A percentile compares a stretch with the other conserved stretches of the same genome.
These are phyloP conservation scores for Candida adriatica DNA, from an alignment of 805 yeast genomes.

Conservation along the genomic window DNA sequence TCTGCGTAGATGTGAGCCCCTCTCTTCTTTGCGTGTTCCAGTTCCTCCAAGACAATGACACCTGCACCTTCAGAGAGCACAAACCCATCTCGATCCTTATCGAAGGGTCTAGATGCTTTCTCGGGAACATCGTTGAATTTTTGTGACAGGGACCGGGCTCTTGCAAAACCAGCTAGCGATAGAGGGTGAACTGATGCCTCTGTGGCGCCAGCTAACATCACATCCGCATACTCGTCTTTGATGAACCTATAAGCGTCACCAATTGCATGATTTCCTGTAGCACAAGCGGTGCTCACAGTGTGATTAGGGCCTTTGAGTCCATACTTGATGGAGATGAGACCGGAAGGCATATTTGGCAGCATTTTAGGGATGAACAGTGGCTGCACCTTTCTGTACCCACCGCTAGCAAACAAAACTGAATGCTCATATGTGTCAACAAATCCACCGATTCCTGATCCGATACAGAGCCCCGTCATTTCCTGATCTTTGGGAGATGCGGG, in stretches of 20 bases:
- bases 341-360: constrained; percentile 90
- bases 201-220: constrained; percentile 91
- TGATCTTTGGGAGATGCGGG: constrained; percentile 31
- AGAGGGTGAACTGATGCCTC: constrained; percentile 85
- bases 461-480: constrained; percentile 59
- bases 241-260: constrained; percentile 90
- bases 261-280: constrained; percentile 89
- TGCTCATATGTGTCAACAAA: constrained; percentile 66
- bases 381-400: constrained; percentile 64
- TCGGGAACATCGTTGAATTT: constrained; percentile 54
- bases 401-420: constrained; percentile 39
- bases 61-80: constrained; percentile 95
- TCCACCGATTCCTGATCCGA: constrained; percentile 93
- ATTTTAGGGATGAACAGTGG: constrained; percentile 84
- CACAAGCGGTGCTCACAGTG: constrained; percentile 90
- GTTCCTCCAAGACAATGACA: constrained; percentile 64
- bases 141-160: constrained; percentile 76
- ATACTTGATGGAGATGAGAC: constrained; percentile 74
- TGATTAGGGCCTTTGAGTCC: constrained; percentile 83
- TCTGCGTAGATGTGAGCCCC: constrained; percentile 73
- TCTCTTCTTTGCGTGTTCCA: constrained; percentile 66
- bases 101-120: constrained; percentile 84
- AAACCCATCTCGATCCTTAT: constrained; percentile 70
- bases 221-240: constrained; percentile 70
- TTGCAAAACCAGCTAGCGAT: constrained; percentile 82